Evolutionary conservation across 1,284 basidiomycete species (phyloP), one percentile per base, ranked within the genome.

Genomic region (Pseudozyma hubeiensis): DNA sequence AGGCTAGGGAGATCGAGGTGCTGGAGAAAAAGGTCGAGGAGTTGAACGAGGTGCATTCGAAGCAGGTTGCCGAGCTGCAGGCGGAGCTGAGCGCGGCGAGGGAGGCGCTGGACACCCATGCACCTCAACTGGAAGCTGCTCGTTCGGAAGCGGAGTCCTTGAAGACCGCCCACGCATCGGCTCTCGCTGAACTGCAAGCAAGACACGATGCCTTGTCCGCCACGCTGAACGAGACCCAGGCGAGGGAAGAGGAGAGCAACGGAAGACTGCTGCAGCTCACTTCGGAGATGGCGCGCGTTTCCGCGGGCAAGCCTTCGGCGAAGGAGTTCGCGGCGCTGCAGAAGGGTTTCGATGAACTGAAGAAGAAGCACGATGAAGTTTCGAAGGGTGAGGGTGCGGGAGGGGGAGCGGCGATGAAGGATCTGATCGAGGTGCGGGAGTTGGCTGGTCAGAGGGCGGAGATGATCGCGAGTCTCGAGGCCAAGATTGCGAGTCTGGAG

Each of bases 1-100:
- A 70, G 34, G 45, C 62, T 6, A 52, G 70, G 9, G 78, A 80
- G 55, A 61, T 72, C 39, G 78, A 77, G 41, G 41, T 58, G 33
- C 49, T 77, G 1, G 73, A 66, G 35, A 67, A 73, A 46, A 57
- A 63, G 19, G 29, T 73, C 1, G 70, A 68, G 24, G 74, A 76
- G 37, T 54, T 64, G 16, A 80, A 80, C 5, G 19, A 41, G 10
- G 9, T 46, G 16, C 58, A 63, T 24, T 24, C 56, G 5, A 37
- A 40, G 6, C 43, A 60, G 31, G 14, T 60, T 0, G 44, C 17
- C 3, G 54, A 58, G 11, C 24, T 68, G 8, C 46, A 54, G 19
- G 14, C 44, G 24, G 52, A 64, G n/a, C 44, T 74, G 3, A 43
- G 17, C 5, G 39, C 50, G 2, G 61, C 64, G 7, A 31, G 64